Percentiles rank a stretch among this genome's conserved stretches.
Conservation (phyloP, 208 protist species). For the Endotrypanum monterogeii region DNA sequence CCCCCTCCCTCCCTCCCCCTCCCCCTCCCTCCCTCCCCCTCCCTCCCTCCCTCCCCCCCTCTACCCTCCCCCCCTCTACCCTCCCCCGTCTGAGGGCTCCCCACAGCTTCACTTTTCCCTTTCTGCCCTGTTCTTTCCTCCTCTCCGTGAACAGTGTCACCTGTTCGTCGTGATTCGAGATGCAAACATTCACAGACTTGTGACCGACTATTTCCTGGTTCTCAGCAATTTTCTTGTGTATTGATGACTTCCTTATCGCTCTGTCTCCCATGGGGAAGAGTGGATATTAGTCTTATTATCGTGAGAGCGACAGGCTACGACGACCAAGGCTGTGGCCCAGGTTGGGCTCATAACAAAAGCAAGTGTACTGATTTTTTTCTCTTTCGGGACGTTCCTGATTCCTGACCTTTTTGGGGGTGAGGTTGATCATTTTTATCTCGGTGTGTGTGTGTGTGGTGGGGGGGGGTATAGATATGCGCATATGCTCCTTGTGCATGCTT, state of each 20-base stretch:
- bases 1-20: not conserved
- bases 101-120: too few relatives aligned
- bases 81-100: too few relatives aligned
- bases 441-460: not conserved
- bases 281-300: not conserved
- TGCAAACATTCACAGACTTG: not conserved
- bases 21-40: not conserved
- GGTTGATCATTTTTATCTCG: not conserved
- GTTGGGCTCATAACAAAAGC: not conserved
- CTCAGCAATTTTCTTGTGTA: not conserved
- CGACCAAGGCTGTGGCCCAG: not conserved
- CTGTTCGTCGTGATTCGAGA: not conserved
- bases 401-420: too few relatives aligned
- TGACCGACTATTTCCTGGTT: not conserved
- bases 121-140: not conserved
- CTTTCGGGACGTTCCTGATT: not conserved
- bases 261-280: not conserved
- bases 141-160: not conserved
- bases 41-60: too few relatives aligned
- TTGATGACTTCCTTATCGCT: not conserved
- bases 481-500: not conserved
- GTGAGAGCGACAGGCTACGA: not conserved
- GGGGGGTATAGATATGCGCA: too few relatives aligned
- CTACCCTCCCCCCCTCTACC: too few relatives aligned
- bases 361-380: too few relatives aligned